phyloP scores from a whole-genome alignment of 2,329 filamentous ascomycete species.

The Penicillium sumatraense region DNA sequence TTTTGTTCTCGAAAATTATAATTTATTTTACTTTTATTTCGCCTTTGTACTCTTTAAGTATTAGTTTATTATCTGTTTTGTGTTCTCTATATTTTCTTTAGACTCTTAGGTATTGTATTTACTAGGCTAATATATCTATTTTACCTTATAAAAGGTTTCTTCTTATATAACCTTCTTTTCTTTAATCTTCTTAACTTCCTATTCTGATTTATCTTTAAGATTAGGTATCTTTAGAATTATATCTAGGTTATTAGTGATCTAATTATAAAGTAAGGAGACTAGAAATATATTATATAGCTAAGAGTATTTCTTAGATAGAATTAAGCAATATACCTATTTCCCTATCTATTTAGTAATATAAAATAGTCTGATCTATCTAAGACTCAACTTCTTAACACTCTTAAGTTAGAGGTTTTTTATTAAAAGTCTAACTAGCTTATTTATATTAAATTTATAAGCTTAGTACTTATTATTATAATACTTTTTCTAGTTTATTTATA shows the following conservation, averaged over 20 bases:
- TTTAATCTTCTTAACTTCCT: not conserved
- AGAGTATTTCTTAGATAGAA: not conserved
- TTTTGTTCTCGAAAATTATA: too few relatives aligned
- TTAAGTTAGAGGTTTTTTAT: not conserved
- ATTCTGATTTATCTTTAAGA: not conserved
- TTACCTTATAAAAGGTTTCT: not conserved
- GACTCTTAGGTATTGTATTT: too few relatives aligned
- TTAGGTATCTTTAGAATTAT: not conserved
- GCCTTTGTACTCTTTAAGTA: too few relatives aligned
- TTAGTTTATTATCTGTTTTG: too few relatives aligned
- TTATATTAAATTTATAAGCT: not conserved
- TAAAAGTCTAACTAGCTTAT: not conserved
- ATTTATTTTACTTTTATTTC: too few relatives aligned
- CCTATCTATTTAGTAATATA: too few relatives aligned
- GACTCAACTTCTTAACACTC: not conserved
- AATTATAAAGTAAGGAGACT: not conserved
- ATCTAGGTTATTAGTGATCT: not conserved
- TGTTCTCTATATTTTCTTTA: too few relatives aligned
- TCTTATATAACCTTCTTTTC: not conserved
- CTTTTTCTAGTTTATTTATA: not conserved
- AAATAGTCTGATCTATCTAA: not conserved
- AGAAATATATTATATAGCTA: not conserved
- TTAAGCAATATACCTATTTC: not conserved
- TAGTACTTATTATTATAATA: too few relatives aligned
- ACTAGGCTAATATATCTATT: not conserved